Evolutionary conservation across 2,329 filamentous ascomycete species (phyloP).

Genomic region (Ampelomyces quisqualis): DNA sequence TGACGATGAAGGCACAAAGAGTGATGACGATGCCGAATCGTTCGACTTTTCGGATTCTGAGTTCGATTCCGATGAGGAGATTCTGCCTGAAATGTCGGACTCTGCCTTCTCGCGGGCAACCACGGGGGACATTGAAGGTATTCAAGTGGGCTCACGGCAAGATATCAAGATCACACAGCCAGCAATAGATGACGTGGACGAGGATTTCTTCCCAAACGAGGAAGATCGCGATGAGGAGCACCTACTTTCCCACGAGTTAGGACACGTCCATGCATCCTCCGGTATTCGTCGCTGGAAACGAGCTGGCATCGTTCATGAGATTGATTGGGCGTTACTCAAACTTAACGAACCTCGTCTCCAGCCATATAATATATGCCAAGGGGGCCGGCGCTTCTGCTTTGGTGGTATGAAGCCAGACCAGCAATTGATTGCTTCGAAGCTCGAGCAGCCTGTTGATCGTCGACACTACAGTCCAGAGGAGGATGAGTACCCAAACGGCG

Average conservation of each 20-base stretch:
- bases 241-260: constrained; percentile 75
- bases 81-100: constrained; percentile 31
- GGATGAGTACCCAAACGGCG: constrained; percentile 56
- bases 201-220: constrained; percentile 75
- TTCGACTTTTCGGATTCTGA: constrained; percentile 62
- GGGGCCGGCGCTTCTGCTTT: constrained; percentile 45
- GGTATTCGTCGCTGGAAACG: constrained; percentile 76
- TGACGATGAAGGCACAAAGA: constrained; percentile 54
- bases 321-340: constrained; percentile 91
- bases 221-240: constrained; percentile 78
- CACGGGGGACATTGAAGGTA: constrained; percentile 71
- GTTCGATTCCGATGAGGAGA: constrained; percentile 37
- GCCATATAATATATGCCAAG: constrained; percentile 68
- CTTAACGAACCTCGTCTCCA: constrained; percentile 72
- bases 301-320: constrained; percentile 77
- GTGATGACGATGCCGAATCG: constrained; percentile 38
- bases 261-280: constrained; percentile 84
- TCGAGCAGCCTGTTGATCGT: constrained; percentile 40
- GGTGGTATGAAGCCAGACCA: constrained; percentile 28
- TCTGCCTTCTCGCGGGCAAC: constrained; percentile 35
- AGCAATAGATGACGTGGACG: constrained; percentile 80
- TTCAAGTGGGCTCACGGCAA: constrained; percentile 72
- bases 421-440: constrained; percentile 32
- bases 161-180: constrained; percentile 86
- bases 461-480: constrained; percentile 39